Conservation (phyloP, 495 filamentous ascomycete genomes). For the Penicillium herquei region DNA sequence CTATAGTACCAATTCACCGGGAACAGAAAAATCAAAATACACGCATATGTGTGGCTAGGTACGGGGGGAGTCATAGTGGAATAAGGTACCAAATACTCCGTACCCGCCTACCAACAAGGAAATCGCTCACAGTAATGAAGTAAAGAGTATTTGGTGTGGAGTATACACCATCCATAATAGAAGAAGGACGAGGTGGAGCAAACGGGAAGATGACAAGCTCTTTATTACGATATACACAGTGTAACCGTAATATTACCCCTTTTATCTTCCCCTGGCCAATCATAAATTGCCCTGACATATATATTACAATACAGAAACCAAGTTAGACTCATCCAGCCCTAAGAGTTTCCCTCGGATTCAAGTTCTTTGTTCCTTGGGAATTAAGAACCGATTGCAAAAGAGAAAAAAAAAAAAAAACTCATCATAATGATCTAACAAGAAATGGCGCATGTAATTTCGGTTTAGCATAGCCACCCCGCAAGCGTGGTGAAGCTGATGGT, state of each 20-base stretch:
- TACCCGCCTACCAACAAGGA: too few species aligned
- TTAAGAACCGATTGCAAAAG: background rate
- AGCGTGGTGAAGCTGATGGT: background rate
- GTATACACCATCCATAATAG: too few species aligned
- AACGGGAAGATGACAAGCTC: background rate
- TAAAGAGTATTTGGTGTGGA: too few species aligned
- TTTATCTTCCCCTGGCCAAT: slow-evolving; percentile 10
- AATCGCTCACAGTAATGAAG: too few species aligned
- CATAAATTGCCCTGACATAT: background rate
- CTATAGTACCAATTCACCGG: background rate
- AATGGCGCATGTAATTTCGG: slow-evolving; percentile 18
- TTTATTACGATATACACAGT: slow-evolving; percentile 9
- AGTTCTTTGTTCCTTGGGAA: slow-evolving; percentile 4
- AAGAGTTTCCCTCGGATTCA: slow-evolving; percentile 5
- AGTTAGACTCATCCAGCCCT: slow-evolving; percentile 12
- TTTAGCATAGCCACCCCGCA: slow-evolving; percentile 6
- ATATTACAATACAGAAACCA: slow-evolving; percentile 7
- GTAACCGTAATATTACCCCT: slow-evolving; percentile 12
- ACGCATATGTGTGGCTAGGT: background rate
- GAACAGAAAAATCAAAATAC: background rate
- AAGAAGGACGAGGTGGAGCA: background rate
- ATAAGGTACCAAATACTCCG: background rate
- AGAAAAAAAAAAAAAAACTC: slow-evolving; percentile 5
- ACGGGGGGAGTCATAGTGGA: background rate
- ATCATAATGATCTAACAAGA: background rate